Conservation (phyloP, 192 early-diverging fungal genomes). For the Coemansia sp. region DNA sequence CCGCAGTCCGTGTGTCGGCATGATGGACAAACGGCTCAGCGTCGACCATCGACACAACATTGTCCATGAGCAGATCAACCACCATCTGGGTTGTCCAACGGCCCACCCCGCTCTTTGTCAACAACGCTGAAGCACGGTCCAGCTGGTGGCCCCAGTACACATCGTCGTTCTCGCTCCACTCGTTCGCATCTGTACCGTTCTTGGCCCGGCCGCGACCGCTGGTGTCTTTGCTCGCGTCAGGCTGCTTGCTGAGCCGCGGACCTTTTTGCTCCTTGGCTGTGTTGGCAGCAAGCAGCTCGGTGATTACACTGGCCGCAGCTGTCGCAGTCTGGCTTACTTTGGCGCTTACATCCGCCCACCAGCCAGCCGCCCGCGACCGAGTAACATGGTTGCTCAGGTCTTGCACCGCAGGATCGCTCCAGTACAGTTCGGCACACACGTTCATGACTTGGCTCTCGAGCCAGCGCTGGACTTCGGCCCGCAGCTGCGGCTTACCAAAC, state of each 20-base stretch:
- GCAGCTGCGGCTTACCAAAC: conserved; percentile 93
- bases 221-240: background rate
- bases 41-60: conserved; percentile 76
- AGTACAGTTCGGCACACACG: conserved; percentile 90
- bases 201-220: background rate
- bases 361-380: conserved; percentile 47
- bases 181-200: conserved; percentile 12
- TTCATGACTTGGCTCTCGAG: conserved; percentile 87
- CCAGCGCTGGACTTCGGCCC: conserved; percentile 88
- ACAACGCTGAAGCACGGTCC: conserved; percentile 75
- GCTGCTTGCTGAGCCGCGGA: conserved; percentile 24
- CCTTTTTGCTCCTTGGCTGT: conserved; percentile 50
- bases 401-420: conserved; percentile 72
- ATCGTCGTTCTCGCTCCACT: conserved; percentile 46
- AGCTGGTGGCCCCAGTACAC: conserved; percentile 84
- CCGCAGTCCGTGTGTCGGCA: conserved; percentile 71
- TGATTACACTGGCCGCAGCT: conserved; percentile 29
- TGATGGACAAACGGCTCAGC: conserved; percentile 87
- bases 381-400: conserved; percentile 66
- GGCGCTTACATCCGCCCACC: conserved; percentile 38
- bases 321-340: conserved; percentile 26
- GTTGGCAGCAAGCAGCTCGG: conserved; percentile 37
- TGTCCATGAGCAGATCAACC: conserved; percentile 80
- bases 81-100: conserved; percentile 89
- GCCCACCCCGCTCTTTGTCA: conserved; percentile 95